These are phyloP conservation scores for Podospora pseudoanserina DNA, from an alignment of 495 filamentous ascomycete species.

Conservation along the genomic window DNA sequence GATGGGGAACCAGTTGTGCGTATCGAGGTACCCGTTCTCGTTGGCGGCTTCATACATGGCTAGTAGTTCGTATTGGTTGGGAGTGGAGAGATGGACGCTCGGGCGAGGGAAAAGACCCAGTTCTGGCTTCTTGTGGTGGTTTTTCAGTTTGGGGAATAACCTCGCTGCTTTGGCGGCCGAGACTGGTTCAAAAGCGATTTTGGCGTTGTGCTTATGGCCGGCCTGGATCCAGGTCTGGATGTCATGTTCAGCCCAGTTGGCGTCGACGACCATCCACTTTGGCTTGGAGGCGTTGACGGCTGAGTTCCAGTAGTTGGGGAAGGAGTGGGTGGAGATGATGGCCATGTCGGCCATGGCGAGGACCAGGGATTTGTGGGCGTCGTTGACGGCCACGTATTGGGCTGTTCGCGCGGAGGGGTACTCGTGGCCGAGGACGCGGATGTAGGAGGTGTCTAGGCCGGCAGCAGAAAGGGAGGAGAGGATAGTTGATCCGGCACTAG, in stretches of 20 bases:
- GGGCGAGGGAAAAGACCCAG: conserved; percentile 58
- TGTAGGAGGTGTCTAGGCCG: conserved; percentile 60
- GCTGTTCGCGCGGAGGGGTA: conserved; percentile 62
- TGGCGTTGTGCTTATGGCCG: conserved; percentile 50
- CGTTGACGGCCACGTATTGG: conserved; percentile 89
- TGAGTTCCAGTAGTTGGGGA: conserved; percentile 56
- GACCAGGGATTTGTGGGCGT: conserved; percentile 71
- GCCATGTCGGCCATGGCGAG: conserved; percentile 93
- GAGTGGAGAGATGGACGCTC: conserved; percentile 66
- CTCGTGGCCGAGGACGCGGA: conserved; percentile 52
- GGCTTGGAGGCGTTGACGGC: conserved; percentile 54
- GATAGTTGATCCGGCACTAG: conserved; percentile 63
- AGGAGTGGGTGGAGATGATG: conserved; percentile 62
- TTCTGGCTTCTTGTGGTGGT: conserved; percentile 13
- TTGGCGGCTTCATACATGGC: conserved; percentile 69
- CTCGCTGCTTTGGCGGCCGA: conserved; percentile 69
- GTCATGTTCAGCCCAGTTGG: conserved; percentile 67
- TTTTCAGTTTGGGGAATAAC: conserved; percentile 53
- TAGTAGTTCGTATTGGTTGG: conserved; percentile 76
- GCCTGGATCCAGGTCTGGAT: conserved; percentile 59
- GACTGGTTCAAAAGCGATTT: conserved; percentile 88
- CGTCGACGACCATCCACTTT: conserved; percentile 75
- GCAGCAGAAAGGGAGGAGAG: conserved; percentile 56
- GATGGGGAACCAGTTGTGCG: conserved; percentile 67
- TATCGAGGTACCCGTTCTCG: conserved; percentile 61